Conservation (phyloP, 305 asterid species). For the Plantago rigida region DNA sequence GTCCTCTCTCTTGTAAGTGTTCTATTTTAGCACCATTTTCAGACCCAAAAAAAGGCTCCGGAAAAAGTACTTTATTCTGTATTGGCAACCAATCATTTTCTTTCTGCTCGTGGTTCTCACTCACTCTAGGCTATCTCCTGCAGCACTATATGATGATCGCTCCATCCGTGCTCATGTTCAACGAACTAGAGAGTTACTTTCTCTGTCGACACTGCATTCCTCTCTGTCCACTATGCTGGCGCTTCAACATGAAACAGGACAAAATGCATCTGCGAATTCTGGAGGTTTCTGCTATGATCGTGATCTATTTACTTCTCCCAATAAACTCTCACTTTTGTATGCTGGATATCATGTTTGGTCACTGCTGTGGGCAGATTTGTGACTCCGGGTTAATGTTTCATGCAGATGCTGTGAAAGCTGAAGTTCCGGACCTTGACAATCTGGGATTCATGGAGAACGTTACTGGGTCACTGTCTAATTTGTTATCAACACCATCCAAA, state of each 20-base stretch:
- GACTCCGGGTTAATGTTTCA: constrained; percentile 16
- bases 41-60: background rate
- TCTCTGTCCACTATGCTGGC: constrained; percentile 73
- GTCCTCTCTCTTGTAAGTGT: too few relatives aligned
- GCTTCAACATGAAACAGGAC: constrained; percentile 52
- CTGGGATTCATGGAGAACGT: constrained; percentile 57
- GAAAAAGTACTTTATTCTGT: background rate
- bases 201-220: constrained; percentile 61
- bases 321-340: constrained; percentile 11
- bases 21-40: too few relatives aligned
- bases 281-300: constrained; percentile 42
- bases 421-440: constrained; percentile 58
- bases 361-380: constrained; percentile 8
- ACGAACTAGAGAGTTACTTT: constrained; percentile 70
- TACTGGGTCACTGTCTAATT: constrained; percentile 50
- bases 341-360: constrained; percentile 6
- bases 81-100: background rate
- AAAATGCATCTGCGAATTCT: constrained; percentile 37
- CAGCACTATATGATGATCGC: constrained; percentile 84
- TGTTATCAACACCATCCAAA: constrained; percentile 51
- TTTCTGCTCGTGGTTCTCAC: constrained; percentile 21
- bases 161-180: constrained; percentile 77
- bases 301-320: constrained; percentile 9
- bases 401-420: constrained; percentile 54
- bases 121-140: constrained; percentile 28